Evolutionary conservation across 1,284 basidiomycete species (phyloP).

Genomic region (Sanghuangporus sanghuang): DNA sequence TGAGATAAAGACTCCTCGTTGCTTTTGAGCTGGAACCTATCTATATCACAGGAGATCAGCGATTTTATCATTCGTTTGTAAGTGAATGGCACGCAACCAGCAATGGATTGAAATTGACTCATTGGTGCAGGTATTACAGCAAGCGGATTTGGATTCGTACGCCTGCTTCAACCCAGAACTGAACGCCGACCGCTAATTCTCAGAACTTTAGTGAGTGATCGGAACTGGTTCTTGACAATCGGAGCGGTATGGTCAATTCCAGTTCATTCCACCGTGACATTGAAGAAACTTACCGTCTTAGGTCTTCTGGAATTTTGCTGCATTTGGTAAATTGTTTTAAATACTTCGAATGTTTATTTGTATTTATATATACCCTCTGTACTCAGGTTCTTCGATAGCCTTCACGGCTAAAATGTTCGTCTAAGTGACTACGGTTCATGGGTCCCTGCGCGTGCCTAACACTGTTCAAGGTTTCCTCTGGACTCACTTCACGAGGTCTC

Average conservation of each 20-base stretch:
- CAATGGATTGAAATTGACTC: background rate
- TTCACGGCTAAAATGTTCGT: too few relatives aligned
- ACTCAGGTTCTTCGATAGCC: too few relatives aligned
- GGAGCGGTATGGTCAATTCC: background rate
- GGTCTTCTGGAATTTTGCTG: background rate
- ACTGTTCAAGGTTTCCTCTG: too few relatives aligned
- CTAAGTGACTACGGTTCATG: too few relatives aligned
- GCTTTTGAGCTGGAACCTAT: too few relatives aligned
- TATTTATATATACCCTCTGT: too few relatives aligned
- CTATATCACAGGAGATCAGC: background rate
- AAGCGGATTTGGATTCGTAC: background rate
- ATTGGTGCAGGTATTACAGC: background rate
- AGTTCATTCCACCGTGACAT: background rate
- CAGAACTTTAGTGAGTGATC: background rate
- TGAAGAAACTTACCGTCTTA: background rate
- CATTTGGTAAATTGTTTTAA: background rate
- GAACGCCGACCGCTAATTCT: background rate
- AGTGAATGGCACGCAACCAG: background rate
- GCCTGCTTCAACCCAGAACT: background rate
- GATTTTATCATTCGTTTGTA: background rate
- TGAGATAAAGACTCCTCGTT: too few relatives aligned
- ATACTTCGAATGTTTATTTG: too few relatives aligned
- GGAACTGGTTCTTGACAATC: background rate
- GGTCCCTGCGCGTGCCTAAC: too few relatives aligned
- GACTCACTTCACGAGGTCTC: background rate